Percentiles rank a stretch among this genome's conserved stretches.
These are phyloP conservation scores for Dictyophora rubrovolvata DNA, from an alignment of 768 basidiomycete species.

Conservation along the genomic window DNA sequence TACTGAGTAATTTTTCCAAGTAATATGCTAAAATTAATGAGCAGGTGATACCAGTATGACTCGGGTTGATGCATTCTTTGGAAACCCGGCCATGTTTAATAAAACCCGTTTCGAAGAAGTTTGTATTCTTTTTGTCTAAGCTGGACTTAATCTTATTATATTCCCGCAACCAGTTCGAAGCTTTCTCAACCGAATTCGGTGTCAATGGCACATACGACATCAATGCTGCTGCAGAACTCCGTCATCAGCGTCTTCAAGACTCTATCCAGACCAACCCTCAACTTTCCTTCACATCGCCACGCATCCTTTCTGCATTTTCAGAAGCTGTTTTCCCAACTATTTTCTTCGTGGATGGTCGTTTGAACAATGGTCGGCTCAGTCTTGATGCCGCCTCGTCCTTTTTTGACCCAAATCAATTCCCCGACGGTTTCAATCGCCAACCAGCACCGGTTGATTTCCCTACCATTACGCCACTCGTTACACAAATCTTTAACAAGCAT, in stretches of 20 bases:
- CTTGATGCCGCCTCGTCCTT: not conserved
- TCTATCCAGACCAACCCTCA: constrained; percentile 7
- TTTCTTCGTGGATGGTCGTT: constrained; percentile 5
- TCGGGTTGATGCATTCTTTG: constrained; percentile 6
- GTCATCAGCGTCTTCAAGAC: constrained; percentile 6
- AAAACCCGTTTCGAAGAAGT: constrained; percentile 3
- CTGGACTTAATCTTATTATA: not conserved
- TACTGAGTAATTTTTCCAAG: not conserved
- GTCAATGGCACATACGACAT: not conserved
- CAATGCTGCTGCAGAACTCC: constrained; percentile 4
- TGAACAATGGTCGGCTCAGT: not conserved
- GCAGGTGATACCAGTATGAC: constrained; percentile 9
- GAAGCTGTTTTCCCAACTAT: constrained; percentile 5
- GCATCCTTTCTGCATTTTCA: constrained; percentile 2
- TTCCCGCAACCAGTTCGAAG: not conserved
- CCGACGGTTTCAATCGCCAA: constrained; percentile 1
- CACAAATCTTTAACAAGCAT: not conserved
- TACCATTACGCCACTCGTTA: not conserved
- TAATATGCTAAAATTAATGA: not conserved
- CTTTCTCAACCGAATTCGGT: not conserved
- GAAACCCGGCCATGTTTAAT: constrained; percentile 7
- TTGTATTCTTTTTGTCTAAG: not conserved
- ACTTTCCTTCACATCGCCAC: constrained; percentile 3
- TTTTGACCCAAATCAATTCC: not conserved
- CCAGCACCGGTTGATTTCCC: not conserved